Percentiles rank a stretch among this genome's conserved stretches.
These are phyloP conservation scores for Nicotiana knightiana DNA, from an alignment of 257 asterid species.

Conservation along the genomic window DNA sequence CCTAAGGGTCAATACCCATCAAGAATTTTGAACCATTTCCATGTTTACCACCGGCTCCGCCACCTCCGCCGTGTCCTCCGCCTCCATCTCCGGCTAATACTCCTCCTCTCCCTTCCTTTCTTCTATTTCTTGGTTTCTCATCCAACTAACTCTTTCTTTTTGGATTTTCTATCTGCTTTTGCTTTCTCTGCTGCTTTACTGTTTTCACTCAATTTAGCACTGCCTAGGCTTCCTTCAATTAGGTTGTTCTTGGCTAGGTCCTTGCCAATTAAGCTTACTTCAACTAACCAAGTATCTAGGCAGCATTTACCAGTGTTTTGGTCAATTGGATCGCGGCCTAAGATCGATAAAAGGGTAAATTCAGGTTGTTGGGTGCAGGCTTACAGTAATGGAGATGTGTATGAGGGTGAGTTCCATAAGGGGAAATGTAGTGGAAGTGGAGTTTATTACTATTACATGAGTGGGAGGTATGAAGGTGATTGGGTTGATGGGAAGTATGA, in stretches of 20 bases:
- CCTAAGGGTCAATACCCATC: conserved; percentile 27
- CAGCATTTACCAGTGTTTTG: conserved; percentile 75
- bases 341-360: conserved; percentile 48
- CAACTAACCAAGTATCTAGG: conserved; percentile 34
- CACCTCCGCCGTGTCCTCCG: conserved; percentile 72
- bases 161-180: conserved; percentile 84
- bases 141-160: conserved; percentile 76
- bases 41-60: conserved; percentile 47
- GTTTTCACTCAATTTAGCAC: conserved; percentile 81
- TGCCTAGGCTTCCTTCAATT: conserved; percentile 81
- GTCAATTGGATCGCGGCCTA: conserved; percentile 76
- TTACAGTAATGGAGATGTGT: conserved; percentile 85
- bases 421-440: conserved; percentile 91
- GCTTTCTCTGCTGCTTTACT: conserved; percentile 81
- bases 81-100: conserved; percentile 65
- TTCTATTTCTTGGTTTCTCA: conserved; percentile 81
- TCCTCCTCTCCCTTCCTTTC: conserved; percentile 70
- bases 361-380: conserved; percentile 86
- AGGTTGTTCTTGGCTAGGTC: conserved; percentile 66
- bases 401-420: conserved; percentile 93
- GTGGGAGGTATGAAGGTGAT: conserved; percentile 62
- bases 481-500: conserved; percentile 52
- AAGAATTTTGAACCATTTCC: conserved; percentile 35
- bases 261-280: conserved; percentile 52
- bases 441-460: conserved; percentile 87